Evolutionary conservation across 2,329 filamentous ascomycete genomes (phyloP), one percentile per base, ranked within the genome.

Genomic region (Trichoderma sp.): DNA sequence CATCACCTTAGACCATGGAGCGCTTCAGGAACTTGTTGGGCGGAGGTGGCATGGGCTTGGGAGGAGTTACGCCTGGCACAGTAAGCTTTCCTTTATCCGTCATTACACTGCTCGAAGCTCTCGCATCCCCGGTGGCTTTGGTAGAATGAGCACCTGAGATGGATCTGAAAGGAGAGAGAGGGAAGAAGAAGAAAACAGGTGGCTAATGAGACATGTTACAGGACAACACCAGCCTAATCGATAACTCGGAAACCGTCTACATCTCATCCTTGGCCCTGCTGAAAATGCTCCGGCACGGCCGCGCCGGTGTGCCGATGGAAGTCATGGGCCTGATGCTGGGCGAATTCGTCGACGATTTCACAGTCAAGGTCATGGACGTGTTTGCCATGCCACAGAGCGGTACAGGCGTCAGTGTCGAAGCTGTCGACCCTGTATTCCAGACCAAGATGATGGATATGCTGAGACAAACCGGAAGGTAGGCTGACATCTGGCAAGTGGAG

Each of bases 361-460:
- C 97, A 76, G 97, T 99, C 77, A 93, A 96, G 79, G 97, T 99
- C 16, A 96, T 98, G 79, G 97, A 99, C 85, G 97, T 99, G 33
- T 99, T 99, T 85, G 97, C 97, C 76, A 99, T 99, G 97, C 97
- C 97, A 24, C 97, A 99, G 84, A 98, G 95, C 80, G 97, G 97
- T 86, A 99, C 97, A 1, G 97, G 97, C 80, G 97, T 99, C 80
- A 98, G 95, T 85, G 97, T 99, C 81, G 97, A 99, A 86, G 97
- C 97, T 69, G 97, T 99, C 78, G 97, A 99, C 84, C 95, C 95
- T 11, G 97, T 99, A 41, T 99, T 99, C 85, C 97, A 99, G 88
- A 98, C 95, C 82, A 99, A 98, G 90, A 99, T 99, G 97, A 99
- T 99, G 97, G 97, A 99, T 84, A 98, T 99, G 97, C 88, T 99